These are phyloP conservation scores for Coemansia sp. DNA, from an alignment of 371 early-diverging fungal species.

Conservation along the genomic window DNA sequence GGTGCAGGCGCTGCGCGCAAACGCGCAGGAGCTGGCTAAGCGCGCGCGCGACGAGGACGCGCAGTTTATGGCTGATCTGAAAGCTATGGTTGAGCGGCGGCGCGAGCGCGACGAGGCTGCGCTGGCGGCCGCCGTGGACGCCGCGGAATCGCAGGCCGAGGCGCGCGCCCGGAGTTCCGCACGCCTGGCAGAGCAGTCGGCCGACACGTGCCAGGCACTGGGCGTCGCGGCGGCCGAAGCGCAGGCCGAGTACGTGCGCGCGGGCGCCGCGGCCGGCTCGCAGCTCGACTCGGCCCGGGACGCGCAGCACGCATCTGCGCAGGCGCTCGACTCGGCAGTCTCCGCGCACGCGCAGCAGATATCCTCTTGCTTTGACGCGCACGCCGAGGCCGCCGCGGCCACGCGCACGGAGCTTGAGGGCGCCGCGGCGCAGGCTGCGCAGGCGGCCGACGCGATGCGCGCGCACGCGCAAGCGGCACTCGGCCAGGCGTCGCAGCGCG, in stretches of 20 bases:
- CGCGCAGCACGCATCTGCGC: not conserved
- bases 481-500: not conserved
- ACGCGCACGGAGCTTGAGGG: not conserved
- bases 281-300: not conserved
- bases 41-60: not conserved
- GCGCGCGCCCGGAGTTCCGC: not conserved
- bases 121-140: not conserved
- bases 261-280: not conserved
- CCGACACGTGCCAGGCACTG: not conserved
- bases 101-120: slow-evolving; percentile 7
- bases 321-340: not conserved
- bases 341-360: not conserved
- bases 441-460: not conserved
- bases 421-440: not conserved
- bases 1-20: slow-evolving; percentile 4
- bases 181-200: not conserved
- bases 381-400: not conserved
- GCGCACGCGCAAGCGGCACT: not conserved
- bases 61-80: not conserved
- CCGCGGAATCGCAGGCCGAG: not conserved
- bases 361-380: not conserved
- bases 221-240: not conserved
- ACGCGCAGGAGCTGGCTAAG: not conserved
- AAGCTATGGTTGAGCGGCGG: not conserved
- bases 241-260: not conserved